These are phyloP conservation scores for Hericium erinaceus DNA, from an alignment of 768 basidiomycete genomes.

Conservation along the genomic window DNA sequence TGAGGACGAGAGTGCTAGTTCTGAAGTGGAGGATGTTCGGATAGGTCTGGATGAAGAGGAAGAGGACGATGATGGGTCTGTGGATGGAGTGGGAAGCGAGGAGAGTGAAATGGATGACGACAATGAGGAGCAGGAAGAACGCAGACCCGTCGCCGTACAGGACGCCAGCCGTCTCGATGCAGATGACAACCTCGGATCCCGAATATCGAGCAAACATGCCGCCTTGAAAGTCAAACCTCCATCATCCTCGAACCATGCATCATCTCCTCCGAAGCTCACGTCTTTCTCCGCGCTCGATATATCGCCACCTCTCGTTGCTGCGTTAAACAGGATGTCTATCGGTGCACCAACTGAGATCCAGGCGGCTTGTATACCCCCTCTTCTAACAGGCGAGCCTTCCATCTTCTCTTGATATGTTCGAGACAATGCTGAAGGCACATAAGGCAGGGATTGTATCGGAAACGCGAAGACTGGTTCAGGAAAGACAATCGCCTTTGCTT, in stretches of 20 bases:
- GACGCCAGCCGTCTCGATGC: constrained; percentile 9
- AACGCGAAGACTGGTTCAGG: constrained; percentile 97
- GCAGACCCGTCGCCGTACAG: not conserved
- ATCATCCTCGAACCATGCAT: not conserved
- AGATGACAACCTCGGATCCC: constrained; percentile 4
- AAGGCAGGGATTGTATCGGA: constrained; percentile 93
- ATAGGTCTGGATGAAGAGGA: not conserved
- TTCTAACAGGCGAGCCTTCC: constrained; percentile 58
- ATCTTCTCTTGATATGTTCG: not conserved
- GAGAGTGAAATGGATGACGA: constrained; percentile 3
- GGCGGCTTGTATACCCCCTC: constrained; percentile 78
- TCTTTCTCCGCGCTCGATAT: constrained; percentile 55
- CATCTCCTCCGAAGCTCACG: constrained; percentile 10
- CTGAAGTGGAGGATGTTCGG: too few species aligned
- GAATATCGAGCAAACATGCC: constrained; percentile 11
- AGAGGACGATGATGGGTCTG: too few species aligned
- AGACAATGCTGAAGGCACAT: constrained; percentile 12
- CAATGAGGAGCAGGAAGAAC: not conserved
- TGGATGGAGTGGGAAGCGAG: not conserved
- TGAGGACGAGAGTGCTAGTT: not conserved
- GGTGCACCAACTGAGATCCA: constrained; percentile 81
- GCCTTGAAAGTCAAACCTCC: constrained; percentile 5
- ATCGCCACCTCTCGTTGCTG: constrained; percentile 46
- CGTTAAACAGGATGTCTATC: constrained; percentile 80
- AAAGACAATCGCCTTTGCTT: constrained; percentile 94